Conservation (phyloP, 345 rosid genomes). For the Eucalyptus grandis region DNA sequence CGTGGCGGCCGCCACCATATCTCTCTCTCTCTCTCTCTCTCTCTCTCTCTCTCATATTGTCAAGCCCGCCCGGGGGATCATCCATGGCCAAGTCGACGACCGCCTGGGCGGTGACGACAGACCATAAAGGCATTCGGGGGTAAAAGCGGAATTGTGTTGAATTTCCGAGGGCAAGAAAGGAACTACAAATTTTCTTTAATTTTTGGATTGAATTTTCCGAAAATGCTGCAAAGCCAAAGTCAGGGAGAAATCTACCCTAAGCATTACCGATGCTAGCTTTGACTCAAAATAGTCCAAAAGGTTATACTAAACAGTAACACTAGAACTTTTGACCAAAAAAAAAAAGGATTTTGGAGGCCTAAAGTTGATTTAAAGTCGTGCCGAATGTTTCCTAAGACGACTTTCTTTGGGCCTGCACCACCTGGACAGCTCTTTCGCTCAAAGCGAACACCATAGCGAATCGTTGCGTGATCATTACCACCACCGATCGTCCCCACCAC, state of each 20-base stretch:
- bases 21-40: not conserved
- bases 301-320: not conserved
- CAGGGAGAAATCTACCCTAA: not conserved
- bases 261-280: not conserved
- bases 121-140: not conserved
- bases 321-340: too few species aligned
- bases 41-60: not conserved
- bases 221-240: not conserved
- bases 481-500: not conserved
- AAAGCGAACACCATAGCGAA: rapidly evolving
- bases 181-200: too few species aligned
- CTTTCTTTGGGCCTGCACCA: not conserved
- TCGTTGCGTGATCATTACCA: not conserved
- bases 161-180: not conserved
- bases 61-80: not conserved
- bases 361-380: not conserved
- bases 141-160: not conserved
- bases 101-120: not conserved
- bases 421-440: not conserved
- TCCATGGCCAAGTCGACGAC: not conserved
- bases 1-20: not conserved
- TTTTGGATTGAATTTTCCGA: not conserved
- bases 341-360: not conserved
- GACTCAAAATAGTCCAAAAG: not conserved
- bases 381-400: not conserved